A percentile compares a stretch with the other conserved stretches of the same genome.
Evolutionary conservation across 2,329 filamentous ascomycete species (phyloP).

Genomic region (Claviceps paspali): DNA sequence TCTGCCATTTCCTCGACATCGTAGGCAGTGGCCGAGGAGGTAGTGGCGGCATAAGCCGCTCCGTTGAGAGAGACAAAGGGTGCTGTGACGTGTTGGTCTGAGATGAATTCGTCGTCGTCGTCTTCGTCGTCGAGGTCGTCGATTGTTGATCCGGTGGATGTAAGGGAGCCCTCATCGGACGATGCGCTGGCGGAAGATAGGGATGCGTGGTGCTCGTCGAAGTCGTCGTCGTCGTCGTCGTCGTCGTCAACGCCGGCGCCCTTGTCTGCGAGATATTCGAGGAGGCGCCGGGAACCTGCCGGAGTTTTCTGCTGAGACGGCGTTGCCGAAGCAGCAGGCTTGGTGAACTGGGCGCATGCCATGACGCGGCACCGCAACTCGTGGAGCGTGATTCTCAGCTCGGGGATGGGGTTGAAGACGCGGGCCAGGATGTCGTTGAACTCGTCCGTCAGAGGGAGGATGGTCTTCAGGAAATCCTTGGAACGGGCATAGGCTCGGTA

Average conservation of each 20-base stretch:
- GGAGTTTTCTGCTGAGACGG: constrained; percentile 23
- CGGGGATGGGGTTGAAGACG: constrained; percentile 77
- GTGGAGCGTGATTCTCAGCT: constrained; percentile 63
- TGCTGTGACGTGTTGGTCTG: constrained; percentile 30
- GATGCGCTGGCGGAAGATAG: constrained; percentile 34
- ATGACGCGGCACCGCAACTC: constrained; percentile 67
- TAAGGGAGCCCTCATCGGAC: constrained; percentile 40
- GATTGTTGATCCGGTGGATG: constrained; percentile 37
- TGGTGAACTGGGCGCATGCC: constrained; percentile 61
- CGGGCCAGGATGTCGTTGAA: constrained; percentile 74
- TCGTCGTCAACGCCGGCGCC: constrained; percentile 27
- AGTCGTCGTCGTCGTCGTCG: too few relatives aligned
- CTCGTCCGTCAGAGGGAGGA: constrained; percentile 79
- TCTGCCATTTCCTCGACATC: too few relatives aligned
- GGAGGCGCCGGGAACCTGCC: constrained; percentile 24
- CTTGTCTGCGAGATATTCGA: constrained; percentile 33
- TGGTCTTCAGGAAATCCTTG: constrained; percentile 76
- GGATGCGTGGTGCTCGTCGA: constrained; percentile 30
- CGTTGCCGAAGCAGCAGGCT: constrained; percentile 17
- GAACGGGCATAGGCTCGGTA: constrained; percentile 83
- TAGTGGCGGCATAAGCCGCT: too few relatives aligned
- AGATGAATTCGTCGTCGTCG: constrained; percentile 29
- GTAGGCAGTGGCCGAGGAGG: too few relatives aligned
- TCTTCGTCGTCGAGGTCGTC: constrained; percentile 27
- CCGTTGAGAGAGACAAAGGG: too few relatives aligned